These are phyloP conservation scores for Coemansia reversa DNA, from an alignment of 192 early-diverging fungal genomes.

Conservation along the genomic window DNA sequence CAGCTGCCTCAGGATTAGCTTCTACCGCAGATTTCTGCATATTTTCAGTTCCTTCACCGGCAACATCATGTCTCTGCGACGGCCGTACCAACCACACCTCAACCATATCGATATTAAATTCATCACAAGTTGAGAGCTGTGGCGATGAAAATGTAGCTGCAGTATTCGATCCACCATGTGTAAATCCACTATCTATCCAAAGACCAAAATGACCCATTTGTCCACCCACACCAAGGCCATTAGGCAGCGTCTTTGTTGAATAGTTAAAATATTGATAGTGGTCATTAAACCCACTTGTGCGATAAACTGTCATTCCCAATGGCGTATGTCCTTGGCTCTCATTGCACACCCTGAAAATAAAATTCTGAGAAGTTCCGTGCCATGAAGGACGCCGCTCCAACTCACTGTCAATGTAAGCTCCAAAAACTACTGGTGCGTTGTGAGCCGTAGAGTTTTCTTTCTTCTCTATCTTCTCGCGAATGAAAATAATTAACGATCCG, in stretches of 20 bases:
- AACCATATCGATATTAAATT: conserved; percentile 65
- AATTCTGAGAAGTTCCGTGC: conserved; percentile 60
- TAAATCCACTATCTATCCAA: conserved; percentile 66
- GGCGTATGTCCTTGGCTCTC: background rate
- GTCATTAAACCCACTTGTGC: conserved; percentile 56
- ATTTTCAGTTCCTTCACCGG: conserved; percentile 23
- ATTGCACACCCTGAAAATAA: conserved; percentile 56
- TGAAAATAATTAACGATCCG: conserved; percentile 37
- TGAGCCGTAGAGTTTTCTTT: conserved; percentile 1
- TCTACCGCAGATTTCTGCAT: conserved; percentile 59
- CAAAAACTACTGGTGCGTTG: conserved; percentile 62
- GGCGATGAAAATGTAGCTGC: conserved; percentile 67
- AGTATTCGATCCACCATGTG: conserved; percentile 60
- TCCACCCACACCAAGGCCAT: conserved; percentile 74
- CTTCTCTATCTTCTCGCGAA: conserved; percentile 23
- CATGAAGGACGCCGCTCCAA: conserved; percentile 61
- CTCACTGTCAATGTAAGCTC: conserved; percentile 63
- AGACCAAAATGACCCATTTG: conserved; percentile 72
- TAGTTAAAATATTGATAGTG: conserved; percentile 77
- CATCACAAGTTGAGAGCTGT: conserved; percentile 52
- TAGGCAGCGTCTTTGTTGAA: conserved; percentile 70
- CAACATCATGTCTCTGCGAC: conserved; percentile 38
- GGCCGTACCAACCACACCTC: conserved; percentile 73
- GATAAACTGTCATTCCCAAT: conserved; percentile 10
- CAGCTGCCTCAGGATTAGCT: conserved; percentile 64